Evolutionary conservation across 179 eudicot species (phyloP), one percentile per base, ranked within the genome.

Genomic region (Monotropa hypopitys): DNA sequence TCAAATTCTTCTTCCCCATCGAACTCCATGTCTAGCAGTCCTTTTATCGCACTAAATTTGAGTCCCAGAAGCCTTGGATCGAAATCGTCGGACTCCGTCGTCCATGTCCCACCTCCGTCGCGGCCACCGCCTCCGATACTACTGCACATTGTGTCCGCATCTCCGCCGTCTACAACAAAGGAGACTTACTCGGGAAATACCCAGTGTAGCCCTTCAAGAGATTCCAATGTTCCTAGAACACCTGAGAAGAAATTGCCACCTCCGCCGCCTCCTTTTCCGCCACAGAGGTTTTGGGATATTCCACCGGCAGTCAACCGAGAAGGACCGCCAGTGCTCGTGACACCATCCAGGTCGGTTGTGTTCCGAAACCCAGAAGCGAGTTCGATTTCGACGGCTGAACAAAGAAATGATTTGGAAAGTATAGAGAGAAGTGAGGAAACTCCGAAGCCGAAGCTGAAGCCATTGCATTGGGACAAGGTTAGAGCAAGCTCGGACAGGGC

Each of bases 391-490:
- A 49, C 28, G 3, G 72, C 0, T 61, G 66, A 75, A 79, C 73
- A 68, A 72, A 20, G n/a, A 6, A 13, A 77, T 33, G 81, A 63
- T 35, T 70, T 49, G n/a, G 86, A 76, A 3, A 61, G 68, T 63
- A 69, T 42, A 40, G 88, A 78, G 74, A 73, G 68, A 51, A 77
- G 67, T 75, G 97, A 89, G 73, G 93, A 81, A 65, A 70, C 80
- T 47, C 79, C 78, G 7, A 93, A 81, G 88, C 93, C 90, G 18
- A 94, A 87, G 80, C 81, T 94, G 85, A 94, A 94, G 83, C 91
- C 97, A 3, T 85, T 94, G 84, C 98, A 91, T 71, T 94, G 98
- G 98, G 97, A 94, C 77, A 93, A 93, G 84, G 94, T 94, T 53
- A 89, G 88, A 80, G 93, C 97, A 30, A 92, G 93, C 78, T 92